Base-by-base conservation (phyloP, 176 grass and related monocot genomes). In the Puccinellia tenuiflora region DNA sequence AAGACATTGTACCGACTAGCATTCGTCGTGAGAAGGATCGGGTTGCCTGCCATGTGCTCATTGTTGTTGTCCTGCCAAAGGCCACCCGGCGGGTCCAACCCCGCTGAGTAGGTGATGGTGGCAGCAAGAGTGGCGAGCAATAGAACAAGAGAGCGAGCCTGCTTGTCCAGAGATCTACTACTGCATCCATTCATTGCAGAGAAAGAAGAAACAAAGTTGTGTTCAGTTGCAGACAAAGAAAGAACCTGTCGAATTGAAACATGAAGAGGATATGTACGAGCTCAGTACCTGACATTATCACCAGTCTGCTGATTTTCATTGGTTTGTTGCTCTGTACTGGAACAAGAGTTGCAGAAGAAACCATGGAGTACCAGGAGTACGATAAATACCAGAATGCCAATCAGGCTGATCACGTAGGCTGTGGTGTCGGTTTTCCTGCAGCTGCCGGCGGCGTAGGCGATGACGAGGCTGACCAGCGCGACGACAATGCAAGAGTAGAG, bases 91-190 rank as follows among this genome's bases (percentile, higher is more conserved):
- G 61, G 61, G 61, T 64, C 15, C 61, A 64, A 64, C 29, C 61
- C 61, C 16, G 61, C 61, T 33, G 61, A 64, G 61, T 64, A 64
- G 29, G 61, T 64, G 61, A 64, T 34, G 61, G 61, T 64, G 61
- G 61, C 87, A 2, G 69, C 81, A 6, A 89, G 67, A 54, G 79
- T 79, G 17, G 87, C 82, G 0, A 89, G 81, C 34, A 89, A 57
- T 57, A 89, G 82, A 42, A 63, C 35, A 5, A 61, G 56, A 28
- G 53, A 61, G 7, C 76, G 55, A 18, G 55, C 8, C 56, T n/a
- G n/a, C n/a, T 79, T 79, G 55, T 79, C 35, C 56, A 77, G 33
- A 37, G n/a, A n/a, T n/a, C n/a, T n/a, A n/a, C n/a, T n/a, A 63
- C 59, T 63, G 59, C 28, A 29, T 63, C 3, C 59, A 64, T 63